These are phyloP conservation scores for Breviolum minutum DNA, from an alignment of 73 alveolate species.

Conservation along the genomic window DNA sequence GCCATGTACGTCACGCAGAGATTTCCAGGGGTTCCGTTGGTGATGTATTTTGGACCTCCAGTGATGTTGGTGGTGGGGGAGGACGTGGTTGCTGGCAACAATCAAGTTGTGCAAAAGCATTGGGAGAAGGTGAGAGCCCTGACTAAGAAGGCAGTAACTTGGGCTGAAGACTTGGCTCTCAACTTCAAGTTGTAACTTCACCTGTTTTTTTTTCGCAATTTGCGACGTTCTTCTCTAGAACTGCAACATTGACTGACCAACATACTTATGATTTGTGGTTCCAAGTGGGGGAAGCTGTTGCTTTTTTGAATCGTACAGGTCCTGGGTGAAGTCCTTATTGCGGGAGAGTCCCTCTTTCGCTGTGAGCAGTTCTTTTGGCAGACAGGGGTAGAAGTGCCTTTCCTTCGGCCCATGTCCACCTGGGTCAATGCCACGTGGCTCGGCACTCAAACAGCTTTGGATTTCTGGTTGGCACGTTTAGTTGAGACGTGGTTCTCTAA, in stretches of 20 bases:
- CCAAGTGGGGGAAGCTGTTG: too few relatives aligned
- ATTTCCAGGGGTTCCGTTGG: slow-evolving; percentile 6
- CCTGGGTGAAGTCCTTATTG: slow-evolving; percentile 30
- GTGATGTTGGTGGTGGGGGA: slow-evolving; percentile 60
- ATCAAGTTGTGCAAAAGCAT: background rate
- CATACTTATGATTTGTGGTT: too few relatives aligned
- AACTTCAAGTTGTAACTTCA: background rate
- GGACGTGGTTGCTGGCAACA: slow-evolving; percentile 49
- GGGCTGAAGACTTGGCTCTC: background rate
- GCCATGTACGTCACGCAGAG: slow-evolving; percentile 34
- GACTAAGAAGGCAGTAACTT: slow-evolving; percentile 21
- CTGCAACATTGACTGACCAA: too few relatives aligned
- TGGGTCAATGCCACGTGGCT: slow-evolving; percentile 50
- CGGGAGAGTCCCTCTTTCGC: slow-evolving; percentile 70
- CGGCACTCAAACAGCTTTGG: background rate
- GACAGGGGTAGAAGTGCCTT: slow-evolving; percentile 49
- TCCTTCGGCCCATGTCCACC: slow-evolving; percentile 70
- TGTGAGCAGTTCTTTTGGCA: slow-evolving; percentile 75
- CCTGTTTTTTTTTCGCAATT: too few relatives aligned
- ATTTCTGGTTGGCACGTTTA: too few relatives aligned
- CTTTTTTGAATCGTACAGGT: background rate
- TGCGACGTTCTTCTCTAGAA: too few relatives aligned
- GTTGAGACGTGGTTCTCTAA: too few relatives aligned
- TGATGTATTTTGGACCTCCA: slow-evolving; percentile 60
- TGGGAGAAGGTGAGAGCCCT: slow-evolving; percentile 23